These are phyloP conservation scores for Aspergillus sp. DNA, from an alignment of 2,329 filamentous ascomycete species.

Conservation along the genomic window DNA sequence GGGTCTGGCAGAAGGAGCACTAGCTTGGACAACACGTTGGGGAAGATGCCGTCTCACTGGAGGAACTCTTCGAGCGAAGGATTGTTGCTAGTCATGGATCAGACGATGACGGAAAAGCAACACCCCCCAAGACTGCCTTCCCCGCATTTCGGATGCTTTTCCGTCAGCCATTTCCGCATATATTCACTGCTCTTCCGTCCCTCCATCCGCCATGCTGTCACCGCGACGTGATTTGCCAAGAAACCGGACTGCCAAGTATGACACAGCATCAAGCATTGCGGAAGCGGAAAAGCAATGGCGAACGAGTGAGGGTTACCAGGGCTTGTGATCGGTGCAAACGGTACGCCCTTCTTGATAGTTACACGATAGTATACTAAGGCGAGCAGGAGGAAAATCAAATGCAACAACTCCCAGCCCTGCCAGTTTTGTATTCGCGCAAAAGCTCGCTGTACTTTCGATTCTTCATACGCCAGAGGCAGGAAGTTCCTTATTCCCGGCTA, in stretches of 20 bases:
- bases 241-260: too few relatives aligned
- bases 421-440: conserved; percentile 17
- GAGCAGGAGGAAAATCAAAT: conserved; percentile 53
- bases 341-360: conserved; percentile 8
- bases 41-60: too few relatives aligned
- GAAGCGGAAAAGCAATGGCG: neutral
- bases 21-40: too few relatives aligned
- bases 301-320: conserved; percentile 37
- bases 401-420: conserved; percentile 56
- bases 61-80: too few relatives aligned
- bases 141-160: neutral
- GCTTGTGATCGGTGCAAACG: conserved; percentile 38
- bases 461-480: conserved; percentile 16
- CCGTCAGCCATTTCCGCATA: neutral
- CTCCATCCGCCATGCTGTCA: too few relatives aligned
- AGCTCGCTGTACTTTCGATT: conserved; percentile 15
- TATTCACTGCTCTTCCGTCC: neutral
- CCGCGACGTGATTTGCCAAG: too few relatives aligned
- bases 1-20: too few relatives aligned
- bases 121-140: neutral
- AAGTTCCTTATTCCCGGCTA: neutral
- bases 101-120: neutral
- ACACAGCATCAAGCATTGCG: neutral
- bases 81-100: neutral
- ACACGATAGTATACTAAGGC: neutral